phyloP scores from a whole-genome alignment of 2,329 filamentous ascomycete species.

The Arthrobotrys iridis region DNA sequence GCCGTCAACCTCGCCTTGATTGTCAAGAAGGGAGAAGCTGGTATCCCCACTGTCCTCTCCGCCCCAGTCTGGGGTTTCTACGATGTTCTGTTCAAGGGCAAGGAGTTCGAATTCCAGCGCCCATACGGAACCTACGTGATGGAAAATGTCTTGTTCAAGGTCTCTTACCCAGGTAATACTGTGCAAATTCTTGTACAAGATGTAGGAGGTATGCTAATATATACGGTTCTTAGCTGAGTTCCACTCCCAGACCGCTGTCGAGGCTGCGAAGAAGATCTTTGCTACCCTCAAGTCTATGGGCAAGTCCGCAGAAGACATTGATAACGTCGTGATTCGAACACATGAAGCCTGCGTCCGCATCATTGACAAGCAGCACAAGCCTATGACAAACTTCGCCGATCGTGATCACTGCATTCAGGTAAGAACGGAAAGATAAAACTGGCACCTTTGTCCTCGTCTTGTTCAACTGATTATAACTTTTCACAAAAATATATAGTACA shows the following conservation, averaged over 20 bases:
- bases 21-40: slow-evolving; percentile 86
- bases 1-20: slow-evolving; percentile 91
- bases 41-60: slow-evolving; percentile 86
- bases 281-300: slow-evolving; percentile 82
- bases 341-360: slow-evolving; percentile 99
- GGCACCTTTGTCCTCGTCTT: background rate
- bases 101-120: slow-evolving; percentile 95
- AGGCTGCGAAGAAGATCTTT: slow-evolving; percentile 89
- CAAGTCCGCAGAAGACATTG: slow-evolving; percentile 93
- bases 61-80: slow-evolving; percentile 98
- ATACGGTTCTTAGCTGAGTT: slow-evolving; percentile 75
- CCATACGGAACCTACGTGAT: slow-evolving; percentile 98
- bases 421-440: slow-evolving; percentile 47
- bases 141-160: slow-evolving; percentile 99
- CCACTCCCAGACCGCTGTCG: slow-evolving; percentile 97
- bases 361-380: slow-evolving; percentile 99
- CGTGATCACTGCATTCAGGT: slow-evolving; percentile 97
- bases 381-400: slow-evolving; percentile 99
- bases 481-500: slow-evolving; percentile 72
- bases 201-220: background rate
- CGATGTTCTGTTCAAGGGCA: slow-evolving; percentile 95
- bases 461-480: background rate
- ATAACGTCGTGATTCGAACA: slow-evolving; percentile 89
- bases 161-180: slow-evolving; percentile 86
- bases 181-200: slow-evolving; percentile 27